Evolutionary conservation across 805 yeast species (phyloP), one percentile per base, ranked within the genome.

Genomic region (Candida koratica): DNA sequence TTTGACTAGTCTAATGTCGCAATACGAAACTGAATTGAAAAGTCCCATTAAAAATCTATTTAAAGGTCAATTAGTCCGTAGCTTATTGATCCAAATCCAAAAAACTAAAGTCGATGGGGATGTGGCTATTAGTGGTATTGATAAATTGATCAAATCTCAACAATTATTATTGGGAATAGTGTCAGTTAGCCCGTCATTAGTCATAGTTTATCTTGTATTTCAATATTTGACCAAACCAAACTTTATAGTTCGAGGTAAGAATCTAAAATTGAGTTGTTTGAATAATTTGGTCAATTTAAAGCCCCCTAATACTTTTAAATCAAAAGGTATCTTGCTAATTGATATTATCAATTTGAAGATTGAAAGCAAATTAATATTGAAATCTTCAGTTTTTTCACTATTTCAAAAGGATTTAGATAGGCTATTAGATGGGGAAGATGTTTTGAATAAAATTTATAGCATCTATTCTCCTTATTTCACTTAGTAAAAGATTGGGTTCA

Each of bases 21-120:
- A 78, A 20, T 93, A 93, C 54, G 97, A 90, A 51, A 49, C 61
- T 17, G 90, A 87, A 46, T 64, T 93, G 39, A 74, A 77, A 39
- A 55, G 67, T 5, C 97, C 97, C 0, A 52, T 88, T 31, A 70
- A 66, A 37, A 78, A 81, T 24, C 47, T 80, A 2, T 39, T 88
- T 2, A 59, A 61, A 10, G 98, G 97, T 4, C 76, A 79, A 38
- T 69, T 90, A 45, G 58, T 88, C 6, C 71, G 95, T 37, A 79
- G 89, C 11, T 57, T 93, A 30, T 62, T 93, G 51, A 89, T 90
- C 43, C 97, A 93, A 58, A 68, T 93, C n/a, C 98, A 90, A 57
- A 90, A 93, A 60, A 82, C 95, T 9, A 90, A 90, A 59, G 97
- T 93, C 5, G 98, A 90, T 56, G 96, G 95, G 6, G 88, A 84